Conservation (phyloP, 495 filamentous ascomycete genomes). For the Rhypophila decipiens region DNA sequence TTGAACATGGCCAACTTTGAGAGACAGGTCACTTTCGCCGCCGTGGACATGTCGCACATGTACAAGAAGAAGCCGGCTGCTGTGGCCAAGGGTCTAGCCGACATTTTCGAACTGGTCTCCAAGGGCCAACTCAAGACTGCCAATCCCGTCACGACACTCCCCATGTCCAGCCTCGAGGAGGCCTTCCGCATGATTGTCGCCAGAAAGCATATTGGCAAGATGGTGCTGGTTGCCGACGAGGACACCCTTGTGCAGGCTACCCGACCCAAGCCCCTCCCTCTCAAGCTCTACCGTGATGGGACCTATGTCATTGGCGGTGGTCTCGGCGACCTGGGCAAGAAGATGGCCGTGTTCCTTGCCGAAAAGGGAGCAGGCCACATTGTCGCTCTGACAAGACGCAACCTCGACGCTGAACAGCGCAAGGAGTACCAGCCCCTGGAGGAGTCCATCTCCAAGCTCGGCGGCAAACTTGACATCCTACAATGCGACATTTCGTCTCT, state of each 20-base stretch:
- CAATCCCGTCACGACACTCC: constrained; percentile 43
- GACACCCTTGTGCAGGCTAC: constrained; percentile 16
- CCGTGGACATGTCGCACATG: constrained; percentile 31
- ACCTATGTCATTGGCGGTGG: constrained; percentile 45
- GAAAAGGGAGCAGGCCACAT: constrained; percentile 43
- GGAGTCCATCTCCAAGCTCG: neutral
- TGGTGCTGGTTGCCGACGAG: constrained; percentile 21
- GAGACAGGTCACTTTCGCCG: constrained; percentile 16
- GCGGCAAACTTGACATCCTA: neutral
- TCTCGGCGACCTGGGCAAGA: constrained; percentile 47
- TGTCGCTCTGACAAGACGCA: constrained; percentile 39
- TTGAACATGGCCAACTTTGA: constrained; percentile 30
- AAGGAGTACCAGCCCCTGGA: neutral
- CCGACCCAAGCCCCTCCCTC: constrained; percentile 27
- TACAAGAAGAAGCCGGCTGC: constrained; percentile 35
- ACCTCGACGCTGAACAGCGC: neutral
- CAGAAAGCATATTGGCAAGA: constrained; percentile 12
- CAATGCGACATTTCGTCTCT: constrained; percentile 3
- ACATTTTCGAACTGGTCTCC: constrained; percentile 5
- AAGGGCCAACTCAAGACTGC: constrained; percentile 13
- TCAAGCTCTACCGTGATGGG: constrained; percentile 48
- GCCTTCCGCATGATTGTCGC: constrained; percentile 10
- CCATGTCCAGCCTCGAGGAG: constrained; percentile 4
- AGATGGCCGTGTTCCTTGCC: constrained; percentile 35
- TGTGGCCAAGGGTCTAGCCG: neutral